Evolutionary conservation across 2,329 filamentous ascomycete species (phyloP).

Genomic region (Emmonsia crescens): DNA sequence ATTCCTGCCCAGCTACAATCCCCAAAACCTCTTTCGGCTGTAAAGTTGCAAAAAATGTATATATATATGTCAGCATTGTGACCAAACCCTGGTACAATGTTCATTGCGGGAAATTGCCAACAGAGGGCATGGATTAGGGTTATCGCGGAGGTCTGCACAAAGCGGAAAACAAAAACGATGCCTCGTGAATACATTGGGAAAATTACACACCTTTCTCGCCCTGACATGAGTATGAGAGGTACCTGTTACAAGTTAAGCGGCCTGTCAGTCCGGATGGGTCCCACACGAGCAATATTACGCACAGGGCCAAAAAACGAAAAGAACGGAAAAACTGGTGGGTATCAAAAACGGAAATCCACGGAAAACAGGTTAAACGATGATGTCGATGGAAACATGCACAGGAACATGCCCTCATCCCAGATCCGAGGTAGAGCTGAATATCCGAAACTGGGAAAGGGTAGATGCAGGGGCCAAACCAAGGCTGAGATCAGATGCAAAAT

Average conservation of each 20-base stretch:
- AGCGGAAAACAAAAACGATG: neutral
- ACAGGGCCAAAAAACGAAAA: neutral
- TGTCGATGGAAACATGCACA: neutral
- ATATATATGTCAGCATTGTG: neutral
- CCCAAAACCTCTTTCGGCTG: slow-evolving; percentile 43
- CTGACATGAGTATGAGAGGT: neutral
- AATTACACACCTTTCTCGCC: slow-evolving; percentile 2
- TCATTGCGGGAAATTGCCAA: neutral
- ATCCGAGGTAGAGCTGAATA: neutral
- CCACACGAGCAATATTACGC: neutral
- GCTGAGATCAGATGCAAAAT: neutral
- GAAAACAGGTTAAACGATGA: neutral
- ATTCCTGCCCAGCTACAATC: slow-evolving; percentile 43
- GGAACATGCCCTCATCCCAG: neutral
- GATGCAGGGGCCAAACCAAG: neutral
- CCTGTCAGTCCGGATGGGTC: neutral
- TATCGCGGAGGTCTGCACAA: neutral
- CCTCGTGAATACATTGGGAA: neutral
- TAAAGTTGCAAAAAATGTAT: neutral
- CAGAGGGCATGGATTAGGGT: no score
- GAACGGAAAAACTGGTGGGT: no score
- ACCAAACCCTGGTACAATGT: neutral
- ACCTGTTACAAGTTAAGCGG: neutral
- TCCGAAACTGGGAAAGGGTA: neutral
- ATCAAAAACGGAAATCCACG: neutral